Percentiles rank a stretch among this genome's conserved stretches.
Conservation (phyloP, 176 grass and related monocot genomes). For the Eragrostis curvula region DNA sequence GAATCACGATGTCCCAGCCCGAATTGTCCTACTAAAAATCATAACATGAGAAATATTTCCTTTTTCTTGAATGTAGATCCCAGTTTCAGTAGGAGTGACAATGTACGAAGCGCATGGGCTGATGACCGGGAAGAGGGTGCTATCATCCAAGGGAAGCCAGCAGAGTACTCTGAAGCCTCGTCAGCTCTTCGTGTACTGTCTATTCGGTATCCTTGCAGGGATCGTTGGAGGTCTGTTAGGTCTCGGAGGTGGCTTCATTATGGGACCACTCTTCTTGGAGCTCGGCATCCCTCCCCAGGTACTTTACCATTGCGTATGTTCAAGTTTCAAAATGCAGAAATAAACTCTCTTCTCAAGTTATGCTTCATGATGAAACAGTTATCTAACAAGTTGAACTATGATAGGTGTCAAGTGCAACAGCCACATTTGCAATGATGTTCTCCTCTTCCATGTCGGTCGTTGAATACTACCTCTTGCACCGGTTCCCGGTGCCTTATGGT, state of each 20-base stretch:
- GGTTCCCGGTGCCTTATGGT: slow-evolving; percentile 81
- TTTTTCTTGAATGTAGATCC: slow-evolving; percentile 49
- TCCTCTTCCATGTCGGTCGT: slow-evolving; percentile 82
- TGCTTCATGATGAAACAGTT: background rate
- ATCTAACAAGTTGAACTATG: background rate
- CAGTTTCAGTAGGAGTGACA: slow-evolving; percentile 58
- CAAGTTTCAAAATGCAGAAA: too few relatives aligned
- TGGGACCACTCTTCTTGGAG: slow-evolving; percentile 85
- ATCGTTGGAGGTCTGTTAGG: slow-evolving; percentile 69
- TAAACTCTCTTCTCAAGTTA: too few relatives aligned
- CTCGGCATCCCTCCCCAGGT: slow-evolving; percentile 82
- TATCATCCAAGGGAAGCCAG: slow-evolving; percentile 62
- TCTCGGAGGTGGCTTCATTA: slow-evolving; percentile 82
- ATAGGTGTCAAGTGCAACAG: slow-evolving; percentile 81
- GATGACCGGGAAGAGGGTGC: slow-evolving; percentile 56
- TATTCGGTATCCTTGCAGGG: slow-evolving; percentile 60
- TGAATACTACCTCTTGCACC: slow-evolving; percentile 74
- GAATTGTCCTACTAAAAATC: background rate
- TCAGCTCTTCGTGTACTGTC: slow-evolving; percentile 61
- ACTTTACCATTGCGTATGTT: background rate
- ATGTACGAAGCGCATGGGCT: slow-evolving; percentile 65
- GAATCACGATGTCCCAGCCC: background rate
- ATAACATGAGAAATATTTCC: background rate
- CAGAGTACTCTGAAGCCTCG: slow-evolving; percentile 37
- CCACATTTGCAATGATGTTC: slow-evolving; percentile 94